Evolutionary conservation across 176 grass and related monocot genomes (phyloP), one percentile per base, ranked within the genome.

Genomic region (Lolium rigidum): DNA sequence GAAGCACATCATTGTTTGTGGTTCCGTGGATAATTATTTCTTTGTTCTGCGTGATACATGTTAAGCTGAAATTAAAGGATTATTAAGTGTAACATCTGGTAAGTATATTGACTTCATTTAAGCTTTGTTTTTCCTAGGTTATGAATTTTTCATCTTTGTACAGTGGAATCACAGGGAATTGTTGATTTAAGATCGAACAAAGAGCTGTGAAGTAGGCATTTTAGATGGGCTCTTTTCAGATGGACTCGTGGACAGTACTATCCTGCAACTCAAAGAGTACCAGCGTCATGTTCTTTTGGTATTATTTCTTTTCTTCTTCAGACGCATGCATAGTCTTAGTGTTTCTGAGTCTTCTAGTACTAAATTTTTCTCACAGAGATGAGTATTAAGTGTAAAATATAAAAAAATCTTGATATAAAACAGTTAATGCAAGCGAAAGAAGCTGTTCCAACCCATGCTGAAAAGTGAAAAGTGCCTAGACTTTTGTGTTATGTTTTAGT

Each of bases 41-140:
- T 15, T 2, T 10, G 62, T 65, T 65, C 62, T 6, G 25, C 62
- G 56, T 67, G 21, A 62, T 62, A 18, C 48, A 84, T 74, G 37
- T 64, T 62, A 21, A 21, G 21, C 51, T 57, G 14, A 80, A 80
- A 59, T 43, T 43, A 16, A 75, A 49, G 49, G 18, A 4, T 54
- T 75, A 28, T 82, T 59, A 87, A 82, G 31, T 66, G 78, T 66
- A 13, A 69, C 25, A 76, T 50, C 63, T 48, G 64, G 41, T 81
- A 9, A 13, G 8, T 70, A 67, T 59, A 47, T 48, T 85, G 18
- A 64, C 20, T 75, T 68, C 62, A 57, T 56, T 48, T 31, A n/a
- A 31, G 21, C 22, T 50, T 50, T 54, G 7, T 31, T 18, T 79
- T 71, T 70, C 15, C 49, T 21, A 68, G 37, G 20, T 63, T 59